Conservation (phyloP, 2,329 filamentous ascomycete genomes). For the Verticillium nonalfalfae region DNA sequence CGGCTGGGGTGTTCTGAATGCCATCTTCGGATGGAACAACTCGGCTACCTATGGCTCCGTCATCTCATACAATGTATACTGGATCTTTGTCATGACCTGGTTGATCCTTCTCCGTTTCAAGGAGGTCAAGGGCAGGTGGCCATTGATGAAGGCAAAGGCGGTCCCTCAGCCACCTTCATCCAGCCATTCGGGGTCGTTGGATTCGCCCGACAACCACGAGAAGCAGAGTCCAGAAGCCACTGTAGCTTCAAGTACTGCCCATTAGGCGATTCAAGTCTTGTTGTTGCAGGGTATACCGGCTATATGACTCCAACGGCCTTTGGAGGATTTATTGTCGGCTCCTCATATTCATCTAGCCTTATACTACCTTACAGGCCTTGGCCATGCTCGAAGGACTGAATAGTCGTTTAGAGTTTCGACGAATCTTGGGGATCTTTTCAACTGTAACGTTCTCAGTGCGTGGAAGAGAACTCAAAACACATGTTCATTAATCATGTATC, state of each 20-base stretch:
- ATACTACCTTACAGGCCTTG: no score
- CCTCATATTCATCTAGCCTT: no score
- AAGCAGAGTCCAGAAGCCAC: not conserved
- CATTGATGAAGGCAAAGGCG: conserved; percentile 28
- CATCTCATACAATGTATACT: conserved; percentile 83
- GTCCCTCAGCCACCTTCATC: not conserved
- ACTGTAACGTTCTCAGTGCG: no score
- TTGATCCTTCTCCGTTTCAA: conserved; percentile 10
- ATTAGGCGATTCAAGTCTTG: not conserved
- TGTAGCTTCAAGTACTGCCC: not conserved
- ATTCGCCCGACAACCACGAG: not conserved
- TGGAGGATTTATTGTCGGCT: no score
- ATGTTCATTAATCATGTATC: not conserved
- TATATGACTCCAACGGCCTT: no score
- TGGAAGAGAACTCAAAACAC: not conserved
- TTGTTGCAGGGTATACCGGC: no score
- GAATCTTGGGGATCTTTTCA: no score
- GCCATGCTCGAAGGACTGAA: no score
- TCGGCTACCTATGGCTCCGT: conserved; percentile 83
- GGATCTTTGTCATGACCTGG: conserved; percentile 50
- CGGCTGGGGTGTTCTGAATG: conserved; percentile 84
- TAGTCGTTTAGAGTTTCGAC: no score
- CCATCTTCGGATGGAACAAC: conserved; percentile 81
- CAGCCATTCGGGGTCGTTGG: not conserved
- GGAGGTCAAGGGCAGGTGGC: conserved; percentile 37